Evolutionary conservation across 768 basidiomycete genomes (phyloP), one percentile per base, ranked within the genome.

Genomic region (Tulasnella sp.): DNA sequence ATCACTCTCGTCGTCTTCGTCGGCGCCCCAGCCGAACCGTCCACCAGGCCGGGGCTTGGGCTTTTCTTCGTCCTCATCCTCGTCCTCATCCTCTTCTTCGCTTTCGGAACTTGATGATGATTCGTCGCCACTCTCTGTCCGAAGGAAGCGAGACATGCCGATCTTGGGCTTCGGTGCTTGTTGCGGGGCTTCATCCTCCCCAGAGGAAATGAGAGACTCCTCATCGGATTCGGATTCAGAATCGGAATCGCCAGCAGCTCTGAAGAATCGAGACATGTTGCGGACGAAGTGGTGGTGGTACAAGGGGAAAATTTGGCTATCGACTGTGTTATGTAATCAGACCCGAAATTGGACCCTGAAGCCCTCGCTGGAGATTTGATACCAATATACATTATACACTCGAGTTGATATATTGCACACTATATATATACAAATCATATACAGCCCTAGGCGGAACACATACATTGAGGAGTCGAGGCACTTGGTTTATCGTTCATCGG

Each of bases 241-340:
- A 50, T 89, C 87, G 49, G 84, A 86, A 68, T 89, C 86, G 69
- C 79, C 83, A 59, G 79, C 86, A 73, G 81, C 78, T 74, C 84
- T 82, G 74, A 91, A 90, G 73, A 92, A 91, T 66, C 87, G 81
- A 60, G 88, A 90, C 86, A 91, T 90, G 21, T 19, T 46, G 19
- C 6, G 34, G 12, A 53, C 9, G 31, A 6, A 23, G 32, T 45
- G 19, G 12, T 34, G 19, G 21, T 31, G 8, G 3, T 17, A 7
- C 21, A 23, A 2, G 12, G 27, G n/a, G 41, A 25, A 57, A 57
- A 48, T 57, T 57, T 45, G 55, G 45, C 34, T 57, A 48, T 43
- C 19, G 43, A 57, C 55, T 53, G 52, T 29, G 34, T 37, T 40
- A 48, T 48, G 21, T 48, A 48, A 48, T 37, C 36, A 37, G 21